These are phyloP conservation scores for Lipomyces spencermartinsiae DNA, from an alignment of 805 yeast species.

Conservation along the genomic window DNA sequence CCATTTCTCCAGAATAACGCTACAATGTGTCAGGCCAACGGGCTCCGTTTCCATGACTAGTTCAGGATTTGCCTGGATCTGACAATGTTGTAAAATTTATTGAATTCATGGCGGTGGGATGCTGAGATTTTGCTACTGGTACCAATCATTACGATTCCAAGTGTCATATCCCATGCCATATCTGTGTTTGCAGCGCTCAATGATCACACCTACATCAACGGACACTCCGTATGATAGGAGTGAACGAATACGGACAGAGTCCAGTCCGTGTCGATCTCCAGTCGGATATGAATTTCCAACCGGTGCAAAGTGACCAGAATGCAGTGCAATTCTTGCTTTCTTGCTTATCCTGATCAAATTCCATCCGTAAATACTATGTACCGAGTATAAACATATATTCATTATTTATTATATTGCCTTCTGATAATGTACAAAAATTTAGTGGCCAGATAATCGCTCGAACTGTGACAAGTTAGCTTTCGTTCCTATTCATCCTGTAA, in stretches of 20 bases:
- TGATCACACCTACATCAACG: background rate
- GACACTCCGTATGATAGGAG: background rate
- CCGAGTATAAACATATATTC: conserved; percentile 1
- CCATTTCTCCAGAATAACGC: no score
- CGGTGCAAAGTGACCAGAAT: no score
- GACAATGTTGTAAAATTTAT: no score
- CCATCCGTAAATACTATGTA: background rate
- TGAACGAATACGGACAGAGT: background rate
- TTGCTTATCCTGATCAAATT: background rate
- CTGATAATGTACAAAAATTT: conserved; percentile 45
- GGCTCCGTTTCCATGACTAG: no score
- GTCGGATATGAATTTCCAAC: no score
- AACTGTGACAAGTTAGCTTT: conserved; percentile 36
- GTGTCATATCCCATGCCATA: no score
- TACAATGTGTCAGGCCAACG: no score
- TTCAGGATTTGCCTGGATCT: no score
- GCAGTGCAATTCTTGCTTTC: background rate
- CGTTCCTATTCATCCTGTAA: conserved; percentile 33
- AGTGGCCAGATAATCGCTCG: conserved; percentile 74
- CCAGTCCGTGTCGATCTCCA: background rate
- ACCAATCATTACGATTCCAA: no score
- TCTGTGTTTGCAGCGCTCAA: background rate
- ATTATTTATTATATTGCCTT: conserved; percentile 21
- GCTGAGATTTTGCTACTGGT: no score
- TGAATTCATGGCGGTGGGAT: no score